Percentiles rank a stretch among this genome's conserved stretches.
phyloP scores from a whole-genome alignment of 208 protist genomes.

The Porcisia hertigi region DNA sequence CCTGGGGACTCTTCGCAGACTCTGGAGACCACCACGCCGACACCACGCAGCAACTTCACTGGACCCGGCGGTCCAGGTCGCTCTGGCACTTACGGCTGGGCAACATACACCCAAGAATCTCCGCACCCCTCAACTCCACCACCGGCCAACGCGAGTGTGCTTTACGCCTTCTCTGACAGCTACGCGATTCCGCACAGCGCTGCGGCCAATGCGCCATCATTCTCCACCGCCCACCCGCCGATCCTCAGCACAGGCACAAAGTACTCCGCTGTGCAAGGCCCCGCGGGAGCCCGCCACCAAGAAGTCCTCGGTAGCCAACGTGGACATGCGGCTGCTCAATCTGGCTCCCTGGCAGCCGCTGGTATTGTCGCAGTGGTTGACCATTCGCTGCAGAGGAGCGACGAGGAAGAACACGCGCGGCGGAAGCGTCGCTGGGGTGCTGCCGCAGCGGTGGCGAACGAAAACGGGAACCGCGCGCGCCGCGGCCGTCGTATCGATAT shows the following conservation, averaged over 20 bases:
- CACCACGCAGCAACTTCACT: slow-evolving; percentile 24
- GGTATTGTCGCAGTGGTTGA: slow-evolving; percentile 8
- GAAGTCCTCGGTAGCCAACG: background rate
- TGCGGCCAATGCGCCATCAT: slow-evolving; percentile 27
- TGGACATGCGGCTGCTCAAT: background rate
- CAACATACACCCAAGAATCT: slow-evolving; percentile 14
- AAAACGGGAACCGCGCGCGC: slow-evolving; percentile 3
- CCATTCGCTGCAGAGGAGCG: slow-evolving; percentile 3
- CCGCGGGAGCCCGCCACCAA: background rate
- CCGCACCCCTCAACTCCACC: slow-evolving; percentile 23
- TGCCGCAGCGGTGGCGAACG: background rate
- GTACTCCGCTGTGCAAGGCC: background rate
- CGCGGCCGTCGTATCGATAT: slow-evolving; percentile 18
- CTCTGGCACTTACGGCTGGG: background rate
- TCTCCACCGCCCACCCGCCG: slow-evolving; percentile 11
- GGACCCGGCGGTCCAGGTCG: slow-evolving; percentile 39
- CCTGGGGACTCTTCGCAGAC: slow-evolving; percentile 25
- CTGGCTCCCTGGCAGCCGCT: background rate
- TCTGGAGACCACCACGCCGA: background rate
- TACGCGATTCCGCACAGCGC: slow-evolving; percentile 22
- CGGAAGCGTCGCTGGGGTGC: slow-evolving; percentile 14
- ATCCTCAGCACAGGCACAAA: background rate
- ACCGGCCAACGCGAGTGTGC: slow-evolving; percentile 23
- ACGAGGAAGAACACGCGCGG: slow-evolving; percentile 3
- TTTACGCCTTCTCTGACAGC: slow-evolving; percentile 26